Evolutionary conservation across 2,329 filamentous ascomycete genomes (phyloP), one percentile per base, ranked within the genome.

Genomic region (Conoideocrella luteorostrata): DNA sequence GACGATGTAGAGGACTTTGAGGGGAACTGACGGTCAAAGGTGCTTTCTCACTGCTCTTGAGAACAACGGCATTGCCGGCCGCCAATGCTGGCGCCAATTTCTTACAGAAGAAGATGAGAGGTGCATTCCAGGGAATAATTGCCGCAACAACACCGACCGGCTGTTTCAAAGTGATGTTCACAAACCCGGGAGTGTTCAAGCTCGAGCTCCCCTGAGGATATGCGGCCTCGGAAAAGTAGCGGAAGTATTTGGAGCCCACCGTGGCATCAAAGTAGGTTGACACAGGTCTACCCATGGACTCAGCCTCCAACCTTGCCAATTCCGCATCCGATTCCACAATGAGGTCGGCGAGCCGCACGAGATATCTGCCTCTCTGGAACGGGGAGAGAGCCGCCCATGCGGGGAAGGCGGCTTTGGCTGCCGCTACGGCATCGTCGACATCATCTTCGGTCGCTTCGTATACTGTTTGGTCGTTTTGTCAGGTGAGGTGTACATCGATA

Each of bases 61-160:
- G 47, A 4, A 78, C 68, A 18, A 77, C 63, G 0, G 69, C 69
- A 53, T 73, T 72, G 12, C 72, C 72, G 0, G 67, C 61, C 3
- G 65, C 67, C 24, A 78, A 54, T 1, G 72, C 72, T 0, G 74
- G 70, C 1, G 68, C 73, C 24, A 69, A 50, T 56, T 80, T 79
- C 47, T 60, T 57, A 1, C 58, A 62, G 22, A 74, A 64, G 48
- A 72, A 69, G 2, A 68, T 43, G 3, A 77, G 50, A 0, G 75
- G 68, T 1, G 65, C 66, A 48, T 80, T 79, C 74, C 76, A 81
- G 0, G 77, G 77, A 40, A 79, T 75, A 43, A 82, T 81, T n/a
- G 64, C 64, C 2, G 66, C 76, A 0, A 67, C 69, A 2, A 77
- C 72, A n/a, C 74, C 73, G 33, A 65, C 68, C 0, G 74, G 74